phyloP scores from a whole-genome alignment of 805 yeast species.

The Starmerella gropengiesseri region DNA sequence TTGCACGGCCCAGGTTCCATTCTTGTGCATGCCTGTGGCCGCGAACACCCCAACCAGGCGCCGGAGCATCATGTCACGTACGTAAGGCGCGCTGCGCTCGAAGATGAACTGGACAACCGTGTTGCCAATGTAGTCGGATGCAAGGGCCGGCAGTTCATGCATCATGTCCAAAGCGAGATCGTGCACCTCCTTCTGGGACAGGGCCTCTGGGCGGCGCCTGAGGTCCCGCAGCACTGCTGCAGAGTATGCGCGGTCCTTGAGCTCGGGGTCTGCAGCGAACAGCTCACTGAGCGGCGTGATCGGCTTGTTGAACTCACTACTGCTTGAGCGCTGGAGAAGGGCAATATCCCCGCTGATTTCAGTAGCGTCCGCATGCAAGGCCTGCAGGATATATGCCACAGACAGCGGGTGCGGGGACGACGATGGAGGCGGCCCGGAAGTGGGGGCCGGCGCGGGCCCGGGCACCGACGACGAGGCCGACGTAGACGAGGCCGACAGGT shows the following conservation, averaged over 20 bases:
- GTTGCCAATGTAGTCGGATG: constrained; percentile 89
- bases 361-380: constrained; percentile 29
- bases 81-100: constrained; percentile 53
- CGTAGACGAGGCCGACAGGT: not conserved
- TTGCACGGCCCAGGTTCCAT: constrained; percentile 99
- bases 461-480: not conserved
- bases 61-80: constrained; percentile 72
- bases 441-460: not conserved
- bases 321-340: constrained; percentile 28
- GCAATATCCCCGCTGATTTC: constrained; percentile 26
- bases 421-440: not conserved
- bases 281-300: constrained; percentile 53
- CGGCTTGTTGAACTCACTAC: constrained; percentile 35
- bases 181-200: constrained; percentile 58
- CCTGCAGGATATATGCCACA: constrained; percentile 26
- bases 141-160: constrained; percentile 77
- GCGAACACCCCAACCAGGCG: constrained; percentile 70
- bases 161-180: constrained; percentile 73
- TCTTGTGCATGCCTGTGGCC: constrained; percentile 89
- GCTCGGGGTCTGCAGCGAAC: constrained; percentile 9
- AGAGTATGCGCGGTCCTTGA: constrained; percentile 59
- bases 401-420: constrained; percentile 12
- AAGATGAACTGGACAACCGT: constrained; percentile 90
- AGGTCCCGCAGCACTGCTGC: constrained; percentile 81
- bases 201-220: constrained; percentile 51